These are phyloP conservation scores for Suhomyces coccinellae DNA, from an alignment of 1,139 yeast species.

Conservation along the genomic window DNA sequence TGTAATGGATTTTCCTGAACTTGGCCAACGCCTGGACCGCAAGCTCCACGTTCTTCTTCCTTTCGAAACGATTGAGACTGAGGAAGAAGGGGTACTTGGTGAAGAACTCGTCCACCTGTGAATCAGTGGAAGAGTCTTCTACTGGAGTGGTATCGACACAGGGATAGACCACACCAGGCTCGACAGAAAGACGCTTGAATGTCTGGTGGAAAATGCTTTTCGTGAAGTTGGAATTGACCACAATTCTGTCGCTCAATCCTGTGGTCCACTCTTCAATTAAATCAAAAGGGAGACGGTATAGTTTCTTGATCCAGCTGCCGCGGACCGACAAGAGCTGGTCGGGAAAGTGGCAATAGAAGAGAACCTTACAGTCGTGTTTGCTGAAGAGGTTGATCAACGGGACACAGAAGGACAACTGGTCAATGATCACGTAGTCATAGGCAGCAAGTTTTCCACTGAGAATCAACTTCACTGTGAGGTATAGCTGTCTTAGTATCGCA, in stretches of 20 bases:
- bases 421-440: constrained; percentile 78
- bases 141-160: constrained; percentile 59
- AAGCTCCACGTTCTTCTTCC: constrained; percentile 76
- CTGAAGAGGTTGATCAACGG: constrained; percentile 66
- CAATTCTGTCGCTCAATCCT: constrained; percentile 69
- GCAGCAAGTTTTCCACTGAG: constrained; percentile 45
- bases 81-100: constrained; percentile 48
- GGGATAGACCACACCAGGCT: constrained; percentile 83
- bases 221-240: constrained; percentile 88
- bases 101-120: constrained; percentile 38
- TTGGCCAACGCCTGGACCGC: constrained; percentile 68
- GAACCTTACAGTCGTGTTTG: constrained; percentile 42
- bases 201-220: constrained; percentile 64
- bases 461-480: constrained; percentile 54
- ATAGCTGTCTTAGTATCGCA: constrained; percentile 82
- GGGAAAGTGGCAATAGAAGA: constrained; percentile 96
- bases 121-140: constrained; percentile 21
- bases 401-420: constrained; percentile 82
- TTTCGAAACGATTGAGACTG: constrained; percentile 85
- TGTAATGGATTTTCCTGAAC: constrained; percentile 26
- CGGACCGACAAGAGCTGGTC: constrained; percentile 76
- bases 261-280: constrained; percentile 79
- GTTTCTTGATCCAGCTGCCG: constrained; percentile 51
- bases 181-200: constrained; percentile 47
- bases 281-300: constrained; percentile 85